Base-by-base conservation (phyloP, 441 rosid genomes). In the Populus hybrid region DNA sequence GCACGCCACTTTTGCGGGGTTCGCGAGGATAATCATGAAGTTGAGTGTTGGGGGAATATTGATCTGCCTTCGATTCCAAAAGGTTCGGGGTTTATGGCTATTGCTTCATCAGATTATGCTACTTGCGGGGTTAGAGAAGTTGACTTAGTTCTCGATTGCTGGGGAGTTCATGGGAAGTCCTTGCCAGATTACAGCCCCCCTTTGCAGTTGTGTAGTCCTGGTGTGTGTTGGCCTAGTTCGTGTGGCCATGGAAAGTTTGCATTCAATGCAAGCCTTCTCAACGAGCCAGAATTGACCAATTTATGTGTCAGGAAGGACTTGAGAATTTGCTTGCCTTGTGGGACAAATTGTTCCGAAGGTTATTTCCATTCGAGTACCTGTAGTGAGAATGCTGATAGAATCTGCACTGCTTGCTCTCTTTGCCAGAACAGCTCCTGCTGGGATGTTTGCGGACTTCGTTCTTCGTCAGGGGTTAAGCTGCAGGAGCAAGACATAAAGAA, bases 381-480 rank as follows among this genome's bases (percentile, higher is more conserved):
- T 71, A 89, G 90, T 2, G 77, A 74, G 36, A 91, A 87, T 82
- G 83, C 90, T 1, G 98, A 92, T 76, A 87, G 98, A 77, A 81
- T 91, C 40, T 95, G 98, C 85, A 90, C 94, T 2, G 73, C 89
- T 57, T 95, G 98, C 74, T 95, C 98, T 18, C 93, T 95, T 71
- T 95, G 99, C 87, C 99, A 93, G 84, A 95, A 90, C 85, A 91
- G 93, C 77, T 88, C 98, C 80, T 95, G 97, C 79, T 84, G 90
- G 78, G 88, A 81, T 57, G 83, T 87, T 30, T 95, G 98, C 73
- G 88, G 93, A 72, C 78, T 91, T 66, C 80, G 34, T 35, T 81
- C 86, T 70, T 84, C 82, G 14, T 67, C 72, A 0, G 85, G 80
- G 70, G 90, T 78, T 46, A 5, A 46, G 4, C 83, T 89, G 84